Conservation (phyloP, 2,329 filamentous ascomycete species). For the Ceratocystis destructans region DNA sequence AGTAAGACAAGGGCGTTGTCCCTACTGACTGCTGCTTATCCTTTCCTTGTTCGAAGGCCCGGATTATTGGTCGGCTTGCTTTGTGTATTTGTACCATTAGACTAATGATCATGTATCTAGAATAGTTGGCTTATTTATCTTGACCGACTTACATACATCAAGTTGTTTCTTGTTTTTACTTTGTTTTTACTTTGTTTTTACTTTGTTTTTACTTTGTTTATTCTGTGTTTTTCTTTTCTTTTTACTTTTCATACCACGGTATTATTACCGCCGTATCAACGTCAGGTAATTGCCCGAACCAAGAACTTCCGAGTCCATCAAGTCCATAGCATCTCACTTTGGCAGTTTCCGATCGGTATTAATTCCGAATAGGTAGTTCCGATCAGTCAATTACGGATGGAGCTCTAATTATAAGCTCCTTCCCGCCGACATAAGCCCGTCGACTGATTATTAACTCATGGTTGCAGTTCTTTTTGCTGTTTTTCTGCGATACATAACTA, state of each 20-base stretch:
- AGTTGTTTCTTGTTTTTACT: neutral
- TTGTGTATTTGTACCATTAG: no score
- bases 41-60: no score
- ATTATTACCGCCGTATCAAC: no score
- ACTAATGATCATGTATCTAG: no score
- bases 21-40: neutral
- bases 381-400: neutral
- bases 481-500: no score
- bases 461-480: no score
- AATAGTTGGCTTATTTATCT: no score
- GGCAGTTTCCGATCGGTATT: neutral
- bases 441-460: neutral
- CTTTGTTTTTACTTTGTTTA: no score
- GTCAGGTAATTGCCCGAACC: neutral
- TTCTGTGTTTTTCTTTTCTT: no score
- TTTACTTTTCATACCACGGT: no score
- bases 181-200: no score
- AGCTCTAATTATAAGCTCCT: neutral
- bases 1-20: neutral
- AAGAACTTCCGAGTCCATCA: neutral
- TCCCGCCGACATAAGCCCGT: constrained; percentile 1
- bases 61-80: neutral
- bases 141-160: no score
- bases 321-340: neutral
- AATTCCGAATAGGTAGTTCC: neutral